Conservation (phyloP, 768 basidiomycete species). For the Hirschioporus abietinus region DNA sequence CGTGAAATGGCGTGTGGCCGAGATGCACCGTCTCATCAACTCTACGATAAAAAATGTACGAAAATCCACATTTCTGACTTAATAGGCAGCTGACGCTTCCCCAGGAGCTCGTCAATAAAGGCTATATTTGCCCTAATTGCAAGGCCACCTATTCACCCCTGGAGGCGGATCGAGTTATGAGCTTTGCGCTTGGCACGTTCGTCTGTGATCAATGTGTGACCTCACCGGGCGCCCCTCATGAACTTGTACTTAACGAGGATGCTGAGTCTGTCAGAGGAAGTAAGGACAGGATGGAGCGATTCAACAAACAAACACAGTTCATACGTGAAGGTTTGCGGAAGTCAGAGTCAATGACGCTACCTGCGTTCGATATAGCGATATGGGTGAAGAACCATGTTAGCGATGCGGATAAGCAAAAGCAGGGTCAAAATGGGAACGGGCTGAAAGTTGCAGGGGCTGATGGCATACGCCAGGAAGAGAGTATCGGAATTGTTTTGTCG, state of each 20-base stretch:
- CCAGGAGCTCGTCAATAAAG: constrained; percentile 94
- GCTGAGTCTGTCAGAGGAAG: constrained; percentile 78
- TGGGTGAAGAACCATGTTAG: constrained; percentile 71
- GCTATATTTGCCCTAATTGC: constrained; percentile 94
- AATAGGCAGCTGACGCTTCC: background rate
- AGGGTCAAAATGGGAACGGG: constrained; percentile 43
- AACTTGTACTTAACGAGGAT: constrained; percentile 89
- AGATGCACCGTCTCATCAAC: constrained; percentile 89
- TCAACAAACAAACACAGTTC: constrained; percentile 86
- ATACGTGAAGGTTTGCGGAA: constrained; percentile 84
- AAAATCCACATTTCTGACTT: constrained; percentile 10
- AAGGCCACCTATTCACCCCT: constrained; percentile 78
- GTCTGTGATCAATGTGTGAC: constrained; percentile 76
- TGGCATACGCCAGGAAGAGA: constrained; percentile 58
- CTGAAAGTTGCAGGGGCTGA: constrained; percentile 66
- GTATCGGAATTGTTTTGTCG: constrained; percentile 80
- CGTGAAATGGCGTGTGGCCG: constrained; percentile 94
- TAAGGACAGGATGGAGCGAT: constrained; percentile 93
- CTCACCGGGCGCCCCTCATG: constrained; percentile 36
- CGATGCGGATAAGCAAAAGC: constrained; percentile 25
- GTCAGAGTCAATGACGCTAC: constrained; percentile 82
- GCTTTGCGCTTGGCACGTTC: constrained; percentile 58
- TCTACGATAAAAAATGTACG: constrained; percentile 81
- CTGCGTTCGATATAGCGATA: constrained; percentile 80
- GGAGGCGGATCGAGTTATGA: constrained; percentile 81